These are phyloP conservation scores for Hymenoscyphus albidus DNA, from an alignment of 2,329 filamentous ascomycete species.

Conservation along the genomic window DNA sequence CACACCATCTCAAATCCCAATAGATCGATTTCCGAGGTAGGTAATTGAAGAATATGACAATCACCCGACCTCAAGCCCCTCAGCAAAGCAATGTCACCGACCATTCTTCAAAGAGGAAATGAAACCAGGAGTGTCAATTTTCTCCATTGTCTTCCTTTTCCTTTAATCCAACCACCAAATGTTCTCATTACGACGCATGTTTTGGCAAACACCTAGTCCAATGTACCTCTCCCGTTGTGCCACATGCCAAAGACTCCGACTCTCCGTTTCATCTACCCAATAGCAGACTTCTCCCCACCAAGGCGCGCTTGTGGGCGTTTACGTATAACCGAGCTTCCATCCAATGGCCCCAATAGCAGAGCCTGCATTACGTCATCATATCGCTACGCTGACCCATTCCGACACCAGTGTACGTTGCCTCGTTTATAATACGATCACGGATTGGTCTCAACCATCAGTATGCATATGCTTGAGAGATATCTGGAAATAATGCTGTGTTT, in stretches of 20 bases:
- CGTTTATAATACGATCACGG: not conserved
- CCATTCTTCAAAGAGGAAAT: not conserved
- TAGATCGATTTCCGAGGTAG: not conserved
- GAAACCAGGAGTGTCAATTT: not conserved
- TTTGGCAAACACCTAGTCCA: not conserved
- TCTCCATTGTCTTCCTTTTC: not conserved
- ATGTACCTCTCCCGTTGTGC: not conserved
- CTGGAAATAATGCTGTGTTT: constrained; percentile 8
- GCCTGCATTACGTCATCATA: constrained; percentile 1
- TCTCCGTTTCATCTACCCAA: constrained; percentile 2
- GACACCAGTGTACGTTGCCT: not conserved
- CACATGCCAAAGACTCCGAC: not conserved
- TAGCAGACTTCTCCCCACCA: not conserved
- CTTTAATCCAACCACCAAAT: not conserved
- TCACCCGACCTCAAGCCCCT: not conserved
- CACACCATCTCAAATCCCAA: constrained; percentile 1
- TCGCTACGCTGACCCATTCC: not conserved
- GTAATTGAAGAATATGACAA: not conserved
- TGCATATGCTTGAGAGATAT: not conserved
- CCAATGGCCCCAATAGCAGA: not conserved
- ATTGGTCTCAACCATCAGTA: not conserved
- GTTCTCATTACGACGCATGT: not conserved
- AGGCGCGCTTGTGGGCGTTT: constrained; percentile 10
- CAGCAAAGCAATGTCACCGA: not conserved
- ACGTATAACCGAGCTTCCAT: constrained; percentile 3